These are phyloP conservation scores for Cystobasidium ongulense DNA, from an alignment of 768 basidiomycete genomes.

Conservation along the genomic window DNA sequence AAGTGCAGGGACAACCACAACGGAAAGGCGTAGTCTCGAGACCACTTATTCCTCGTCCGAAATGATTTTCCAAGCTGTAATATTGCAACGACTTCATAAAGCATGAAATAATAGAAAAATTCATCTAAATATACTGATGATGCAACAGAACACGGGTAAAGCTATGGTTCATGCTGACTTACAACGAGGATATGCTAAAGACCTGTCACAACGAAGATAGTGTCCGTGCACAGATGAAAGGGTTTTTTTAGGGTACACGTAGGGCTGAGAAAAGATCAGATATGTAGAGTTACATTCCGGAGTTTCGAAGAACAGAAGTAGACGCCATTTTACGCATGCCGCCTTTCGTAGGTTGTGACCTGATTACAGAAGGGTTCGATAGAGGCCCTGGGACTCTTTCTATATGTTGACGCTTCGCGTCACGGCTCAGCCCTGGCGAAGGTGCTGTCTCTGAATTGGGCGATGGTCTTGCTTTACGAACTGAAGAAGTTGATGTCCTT, in stretches of 20 bases:
- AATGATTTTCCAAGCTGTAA: background rate
- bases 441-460: background rate
- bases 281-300: background rate
- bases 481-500: background rate
- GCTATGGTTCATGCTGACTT: too few species aligned
- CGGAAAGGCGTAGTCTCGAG: background rate
- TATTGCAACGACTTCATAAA: too few species aligned
- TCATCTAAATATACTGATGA: too few species aligned
- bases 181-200: too few species aligned
- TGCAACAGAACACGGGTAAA: too few species aligned
- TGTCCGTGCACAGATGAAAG: too few species aligned
- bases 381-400: background rate
- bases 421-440: background rate
- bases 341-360: background rate
- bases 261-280: too few species aligned
- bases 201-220: too few species aligned
- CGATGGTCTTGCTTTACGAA: background rate
- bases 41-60: conserved; percentile 12
- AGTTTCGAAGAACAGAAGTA: background rate
- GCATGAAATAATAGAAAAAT: too few species aligned
- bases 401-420: background rate
- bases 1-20: background rate
- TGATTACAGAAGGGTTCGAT: background rate
- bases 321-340: background rate
- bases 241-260: too few species aligned